These are phyloP conservation scores for Tanacetum coccineum DNA, from an alignment of 129 eudicot species.

Conservation along the genomic window DNA sequence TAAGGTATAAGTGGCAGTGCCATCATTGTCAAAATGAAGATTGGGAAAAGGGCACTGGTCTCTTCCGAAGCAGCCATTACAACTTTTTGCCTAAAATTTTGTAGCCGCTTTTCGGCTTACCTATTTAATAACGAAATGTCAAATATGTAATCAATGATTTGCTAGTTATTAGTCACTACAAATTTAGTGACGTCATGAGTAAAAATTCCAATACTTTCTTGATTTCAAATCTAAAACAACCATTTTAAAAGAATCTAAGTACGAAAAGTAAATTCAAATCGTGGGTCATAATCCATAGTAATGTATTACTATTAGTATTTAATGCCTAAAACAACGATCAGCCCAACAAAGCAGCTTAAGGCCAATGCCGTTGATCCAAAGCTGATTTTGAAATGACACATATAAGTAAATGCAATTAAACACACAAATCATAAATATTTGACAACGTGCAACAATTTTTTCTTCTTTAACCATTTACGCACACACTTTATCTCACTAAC, in stretches of 20 bases:
- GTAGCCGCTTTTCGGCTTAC: slow-evolving; percentile 14
- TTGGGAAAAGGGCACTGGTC: slow-evolving; percentile 81
- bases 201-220: not conserved
- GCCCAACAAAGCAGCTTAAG: too few relatives aligned
- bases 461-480: too few relatives aligned
- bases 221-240: too few relatives aligned
- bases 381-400: not conserved
- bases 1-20: slow-evolving; percentile 91
- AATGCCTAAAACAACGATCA: not conserved
- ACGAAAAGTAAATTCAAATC: not conserved
- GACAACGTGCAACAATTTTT: too few relatives aligned
- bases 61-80: slow-evolving; percentile 80
- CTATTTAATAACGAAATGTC: slow-evolving; percentile 33
- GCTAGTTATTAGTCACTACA: slow-evolving; percentile 3
- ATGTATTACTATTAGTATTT: too few relatives aligned
- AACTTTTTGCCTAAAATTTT: slow-evolving; percentile 25
- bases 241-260: not conserved
- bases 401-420: slow-evolving; percentile 3
- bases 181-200: not conserved
- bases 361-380: not conserved
- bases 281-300: too few relatives aligned
- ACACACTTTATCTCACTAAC: too few relatives aligned
- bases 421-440: not conserved
- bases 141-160: not conserved
- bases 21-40: slow-evolving; percentile 75